These are phyloP conservation scores for Trametopsis cervina DNA, from an alignment of 768 basidiomycete species.

Conservation along the genomic window DNA sequence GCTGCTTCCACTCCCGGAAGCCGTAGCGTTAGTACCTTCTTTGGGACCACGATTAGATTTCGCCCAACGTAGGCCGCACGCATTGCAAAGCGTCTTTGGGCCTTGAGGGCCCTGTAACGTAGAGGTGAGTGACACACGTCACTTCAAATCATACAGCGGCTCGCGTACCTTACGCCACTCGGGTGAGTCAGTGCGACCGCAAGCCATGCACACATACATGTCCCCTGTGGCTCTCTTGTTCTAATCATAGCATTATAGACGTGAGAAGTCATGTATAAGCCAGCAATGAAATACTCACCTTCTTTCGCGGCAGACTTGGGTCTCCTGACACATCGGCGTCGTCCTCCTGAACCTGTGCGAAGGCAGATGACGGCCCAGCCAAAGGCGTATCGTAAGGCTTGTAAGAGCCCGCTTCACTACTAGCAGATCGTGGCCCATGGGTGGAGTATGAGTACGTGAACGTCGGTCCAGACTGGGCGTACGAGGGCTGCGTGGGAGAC, in stretches of 20 bases:
- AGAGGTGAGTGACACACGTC: not conserved
- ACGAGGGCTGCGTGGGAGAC: not conserved
- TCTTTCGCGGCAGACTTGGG: slow-evolving; percentile 52
- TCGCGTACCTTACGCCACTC: slow-evolving; percentile 85
- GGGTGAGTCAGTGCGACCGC: slow-evolving; percentile 92
- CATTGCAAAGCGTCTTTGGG: slow-evolving; percentile 97
- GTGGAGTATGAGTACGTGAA: not conserved
- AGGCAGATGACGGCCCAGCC: not conserved
- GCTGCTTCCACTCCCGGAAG: too few relatives aligned
- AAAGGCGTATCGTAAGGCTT: not conserved
- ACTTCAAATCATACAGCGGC: slow-evolving; percentile 15
- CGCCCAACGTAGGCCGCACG: slow-evolving; percentile 92
- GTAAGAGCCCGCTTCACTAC: not conserved
- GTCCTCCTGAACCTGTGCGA: not conserved
- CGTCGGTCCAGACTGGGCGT: not conserved
- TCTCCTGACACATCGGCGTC: slow-evolving; percentile 14
- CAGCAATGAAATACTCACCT: slow-evolving; percentile 32
- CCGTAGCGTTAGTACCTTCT: not conserved
- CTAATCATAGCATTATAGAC: slow-evolving; percentile 4
- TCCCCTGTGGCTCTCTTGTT: slow-evolving; percentile 30
- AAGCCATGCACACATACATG: slow-evolving; percentile 85
- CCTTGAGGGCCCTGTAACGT: slow-evolving; percentile 73
- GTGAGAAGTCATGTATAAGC: not conserved
- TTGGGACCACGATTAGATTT: slow-evolving; percentile 45
- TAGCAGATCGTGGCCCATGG: not conserved